Conservation (phyloP, 352 stramenopile species). For the Globisporangium perplexum region DNA sequence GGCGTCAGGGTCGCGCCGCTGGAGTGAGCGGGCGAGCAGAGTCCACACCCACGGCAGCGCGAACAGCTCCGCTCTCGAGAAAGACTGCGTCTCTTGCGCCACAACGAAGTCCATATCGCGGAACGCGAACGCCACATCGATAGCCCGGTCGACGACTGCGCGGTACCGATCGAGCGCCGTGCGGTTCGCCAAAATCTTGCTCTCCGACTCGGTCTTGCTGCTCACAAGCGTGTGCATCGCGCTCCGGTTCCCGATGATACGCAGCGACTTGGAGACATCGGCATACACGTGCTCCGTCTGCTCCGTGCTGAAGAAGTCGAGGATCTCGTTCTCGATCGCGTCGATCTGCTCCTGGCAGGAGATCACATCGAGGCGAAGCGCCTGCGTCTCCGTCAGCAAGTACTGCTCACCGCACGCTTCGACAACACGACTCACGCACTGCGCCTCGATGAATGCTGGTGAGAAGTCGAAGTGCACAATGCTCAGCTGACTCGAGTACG, state of each 20-base stretch:
- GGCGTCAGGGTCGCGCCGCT: constrained; percentile 3
- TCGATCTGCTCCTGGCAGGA: constrained; percentile 50
- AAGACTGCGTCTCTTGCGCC: neutral
- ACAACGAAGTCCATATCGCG: constrained; percentile 20
- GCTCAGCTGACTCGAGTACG: constrained; percentile 31
- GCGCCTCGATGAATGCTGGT: constrained; percentile 20
- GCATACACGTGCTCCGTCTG: constrained; percentile 28
- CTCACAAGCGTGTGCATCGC: constrained; percentile 36
- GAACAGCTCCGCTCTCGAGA: neutral
- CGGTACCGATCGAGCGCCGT: constrained; percentile 17
- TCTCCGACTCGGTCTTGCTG: constrained; percentile 28
- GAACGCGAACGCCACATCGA: constrained; percentile 33
- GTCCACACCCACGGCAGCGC: constrained; percentile 32
- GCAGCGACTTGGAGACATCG: constrained; percentile 44
- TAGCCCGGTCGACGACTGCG: constrained; percentile 20
- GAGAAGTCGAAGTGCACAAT: constrained; percentile 47
- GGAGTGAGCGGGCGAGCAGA: constrained; percentile 18
- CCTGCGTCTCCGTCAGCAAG: constrained; percentile 40
- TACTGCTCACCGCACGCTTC: constrained; percentile 26
- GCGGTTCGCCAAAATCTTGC: constrained; percentile 31
- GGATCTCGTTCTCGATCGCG: constrained; percentile 49
- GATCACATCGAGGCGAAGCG: constrained; percentile 38
- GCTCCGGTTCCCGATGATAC: constrained; percentile 56
- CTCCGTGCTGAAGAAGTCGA: constrained; percentile 52
- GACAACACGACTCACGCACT: constrained; percentile 25